A percentile compares a stretch with the other conserved stretches of the same genome.
Conservation (phyloP, 768 basidiomycete genomes). For the Crepidotus variabilis region DNA sequence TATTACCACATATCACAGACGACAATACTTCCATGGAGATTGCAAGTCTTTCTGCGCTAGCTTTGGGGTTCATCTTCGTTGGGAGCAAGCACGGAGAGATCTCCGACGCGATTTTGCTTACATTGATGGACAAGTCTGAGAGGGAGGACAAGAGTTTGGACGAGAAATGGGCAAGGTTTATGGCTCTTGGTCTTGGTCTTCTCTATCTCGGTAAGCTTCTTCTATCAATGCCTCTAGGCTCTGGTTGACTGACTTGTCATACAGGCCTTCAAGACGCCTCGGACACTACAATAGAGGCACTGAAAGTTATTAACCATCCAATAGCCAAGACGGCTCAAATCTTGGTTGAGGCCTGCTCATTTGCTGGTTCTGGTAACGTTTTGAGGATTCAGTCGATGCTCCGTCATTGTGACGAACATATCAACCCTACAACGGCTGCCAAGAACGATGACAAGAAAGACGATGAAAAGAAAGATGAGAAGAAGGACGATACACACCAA, state of each 20-base stretch:
- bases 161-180: slow-evolving; percentile 93
- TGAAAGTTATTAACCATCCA: slow-evolving; percentile 91
- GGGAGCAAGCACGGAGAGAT: slow-evolving; percentile 95
- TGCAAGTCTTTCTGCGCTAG: slow-evolving; percentile 76
- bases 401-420: slow-evolving; percentile 91
- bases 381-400: slow-evolving; percentile 90
- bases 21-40: slow-evolving; percentile 87
- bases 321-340: slow-evolving; percentile 89
- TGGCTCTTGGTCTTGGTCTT: slow-evolving; percentile 85
- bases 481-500: slow-evolving; percentile 82
- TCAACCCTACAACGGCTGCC: slow-evolving; percentile 39
- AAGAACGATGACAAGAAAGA: slow-evolving; percentile 49
- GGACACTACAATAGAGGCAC: slow-evolving; percentile 89
- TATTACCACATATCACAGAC: slow-evolving; percentile 83
- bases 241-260: neutral
- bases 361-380: slow-evolving; percentile 94
- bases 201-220: slow-evolving; percentile 75
- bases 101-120: slow-evolving; percentile 83
- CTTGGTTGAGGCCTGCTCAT: slow-evolving; percentile 90
- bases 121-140: slow-evolving; percentile 76
- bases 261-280: slow-evolving; percentile 88
- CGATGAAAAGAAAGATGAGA: slow-evolving; percentile 44
- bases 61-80: slow-evolving; percentile 93
- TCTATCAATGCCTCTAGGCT: neutral
- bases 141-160: slow-evolving; percentile 68